phyloP scores from a whole-genome alignment of 768 basidiomycete species.

The Inosperma sp. region DNA sequence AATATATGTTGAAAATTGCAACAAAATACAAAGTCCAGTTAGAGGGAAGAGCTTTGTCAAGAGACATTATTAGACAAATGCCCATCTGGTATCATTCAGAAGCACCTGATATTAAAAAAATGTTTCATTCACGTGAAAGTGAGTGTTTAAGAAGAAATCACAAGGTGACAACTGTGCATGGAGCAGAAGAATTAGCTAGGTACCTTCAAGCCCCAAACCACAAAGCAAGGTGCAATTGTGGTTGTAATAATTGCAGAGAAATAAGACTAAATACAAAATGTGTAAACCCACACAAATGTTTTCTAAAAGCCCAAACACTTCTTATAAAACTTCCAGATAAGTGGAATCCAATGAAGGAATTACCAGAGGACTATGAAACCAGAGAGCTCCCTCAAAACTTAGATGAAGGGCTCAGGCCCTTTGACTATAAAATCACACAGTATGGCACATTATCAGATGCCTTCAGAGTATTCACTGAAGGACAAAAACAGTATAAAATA shows the following conservation, averaged over 20 bases:
- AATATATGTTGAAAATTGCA: constrained; percentile 16
- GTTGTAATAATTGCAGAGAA: constrained; percentile 7
- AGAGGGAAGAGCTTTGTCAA: constrained; percentile 13
- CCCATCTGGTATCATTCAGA: constrained; percentile 29
- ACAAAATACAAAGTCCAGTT: constrained; percentile 15
- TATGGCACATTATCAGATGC: neutral
- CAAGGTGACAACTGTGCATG: constrained; percentile 12
- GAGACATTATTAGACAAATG: constrained; percentile 13
- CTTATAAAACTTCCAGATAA: constrained; percentile 15
- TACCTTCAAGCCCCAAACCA: neutral
- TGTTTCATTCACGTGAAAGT: neutral
- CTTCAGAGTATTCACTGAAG: neutral
- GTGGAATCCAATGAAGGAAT: constrained; percentile 17
- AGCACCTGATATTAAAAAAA: constrained; percentile 2
- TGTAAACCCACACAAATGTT: constrained; percentile 17
- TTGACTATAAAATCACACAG: neutral
- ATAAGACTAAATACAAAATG: constrained; percentile 6
- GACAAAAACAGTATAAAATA: neutral
- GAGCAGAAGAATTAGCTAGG: constrained; percentile 4
- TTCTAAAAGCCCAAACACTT: constrained; percentile 7
- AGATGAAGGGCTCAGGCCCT: neutral
- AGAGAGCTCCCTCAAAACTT: neutral
- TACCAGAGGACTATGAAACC: neutral
- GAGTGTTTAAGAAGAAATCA: constrained; percentile 17
- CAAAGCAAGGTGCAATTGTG: neutral